These are phyloP conservation scores for Tuber melanosporum DNA, from an alignment of 495 filamentous ascomycete genomes.

Conservation along the genomic window DNA sequence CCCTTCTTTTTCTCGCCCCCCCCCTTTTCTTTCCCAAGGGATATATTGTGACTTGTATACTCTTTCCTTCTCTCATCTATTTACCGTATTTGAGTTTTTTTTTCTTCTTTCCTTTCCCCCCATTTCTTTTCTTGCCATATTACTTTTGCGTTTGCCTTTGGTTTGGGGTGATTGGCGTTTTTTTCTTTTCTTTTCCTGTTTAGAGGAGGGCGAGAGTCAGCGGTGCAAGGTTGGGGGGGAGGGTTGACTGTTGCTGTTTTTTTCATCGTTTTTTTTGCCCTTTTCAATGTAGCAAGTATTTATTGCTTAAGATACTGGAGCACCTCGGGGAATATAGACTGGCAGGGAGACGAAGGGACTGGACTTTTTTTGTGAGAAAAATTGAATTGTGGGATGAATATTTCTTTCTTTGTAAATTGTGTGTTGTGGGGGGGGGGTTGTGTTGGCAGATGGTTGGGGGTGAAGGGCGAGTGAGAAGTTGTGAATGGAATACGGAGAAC, in stretches of 20 bases:
- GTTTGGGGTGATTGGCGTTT: conserved; percentile 31
- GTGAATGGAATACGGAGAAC: background rate
- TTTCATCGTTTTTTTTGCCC: background rate
- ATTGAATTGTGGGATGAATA: background rate
- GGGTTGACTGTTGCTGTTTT: conserved; percentile 3
- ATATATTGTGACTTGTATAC: conserved; percentile 19
- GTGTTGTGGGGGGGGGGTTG: background rate
- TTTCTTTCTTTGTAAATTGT: conserved; percentile 2
- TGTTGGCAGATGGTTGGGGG: background rate
- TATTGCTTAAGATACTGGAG: background rate
- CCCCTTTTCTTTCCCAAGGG: conserved; percentile 1
- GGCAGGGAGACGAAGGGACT: background rate
- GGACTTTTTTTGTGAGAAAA: background rate
- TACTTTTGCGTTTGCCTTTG: conserved; percentile 25
- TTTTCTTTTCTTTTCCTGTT: conserved; percentile 19
- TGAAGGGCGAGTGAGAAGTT: background rate
- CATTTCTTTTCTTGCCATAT: conserved; percentile 9
- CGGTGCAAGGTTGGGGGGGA: background rate
- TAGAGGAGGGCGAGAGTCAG: background rate
- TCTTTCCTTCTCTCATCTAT: conserved; percentile 10
- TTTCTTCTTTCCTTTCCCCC: background rate
- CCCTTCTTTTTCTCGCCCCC: background rate
- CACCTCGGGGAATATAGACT: background rate
- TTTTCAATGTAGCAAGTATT: conserved; percentile 6
- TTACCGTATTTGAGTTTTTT: conserved; percentile 1